Conservation (phyloP, 139 green algal species). For the Closterium sp. region DNA sequence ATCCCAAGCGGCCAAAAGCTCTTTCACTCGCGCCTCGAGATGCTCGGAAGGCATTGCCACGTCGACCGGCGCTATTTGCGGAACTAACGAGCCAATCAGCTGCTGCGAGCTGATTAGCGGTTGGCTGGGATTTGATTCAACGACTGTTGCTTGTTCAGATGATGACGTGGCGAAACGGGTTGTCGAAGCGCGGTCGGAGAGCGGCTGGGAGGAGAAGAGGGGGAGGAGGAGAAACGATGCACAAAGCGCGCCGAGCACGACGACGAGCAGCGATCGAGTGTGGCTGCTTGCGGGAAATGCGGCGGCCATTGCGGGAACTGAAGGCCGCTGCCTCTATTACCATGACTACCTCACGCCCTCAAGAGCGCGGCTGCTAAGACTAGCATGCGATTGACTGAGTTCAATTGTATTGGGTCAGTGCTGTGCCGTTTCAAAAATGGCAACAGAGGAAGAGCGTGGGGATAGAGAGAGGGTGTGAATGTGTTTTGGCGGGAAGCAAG, state of each 20-base stretch:
- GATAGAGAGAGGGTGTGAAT: too few relatives aligned
- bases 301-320: not conserved
- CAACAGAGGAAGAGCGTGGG: too few relatives aligned
- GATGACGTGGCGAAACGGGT: not conserved
- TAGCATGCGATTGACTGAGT: too few relatives aligned
- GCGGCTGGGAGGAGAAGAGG: not conserved
- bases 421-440: too few relatives aligned
- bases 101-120: not conserved
- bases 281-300: not conserved
- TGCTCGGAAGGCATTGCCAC: not conserved
- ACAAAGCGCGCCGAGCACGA: not conserved
- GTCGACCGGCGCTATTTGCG: not conserved
- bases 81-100: not conserved
- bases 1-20: not conserved
- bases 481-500: too few relatives aligned
- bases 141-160: not conserved
- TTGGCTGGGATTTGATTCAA: not conserved
- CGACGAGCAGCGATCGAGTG: not conserved
- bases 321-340: not conserved
- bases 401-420: too few relatives aligned
- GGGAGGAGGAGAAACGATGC: not conserved
- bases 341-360: not conserved
- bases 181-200: not conserved
- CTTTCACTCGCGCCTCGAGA: not conserved
- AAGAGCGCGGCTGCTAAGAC: too few relatives aligned